Percentiles rank a stretch among this genome's conserved stretches.
Conservation (phyloP, 139 green algal genomes). For the Dunaliella primolecta region DNA sequence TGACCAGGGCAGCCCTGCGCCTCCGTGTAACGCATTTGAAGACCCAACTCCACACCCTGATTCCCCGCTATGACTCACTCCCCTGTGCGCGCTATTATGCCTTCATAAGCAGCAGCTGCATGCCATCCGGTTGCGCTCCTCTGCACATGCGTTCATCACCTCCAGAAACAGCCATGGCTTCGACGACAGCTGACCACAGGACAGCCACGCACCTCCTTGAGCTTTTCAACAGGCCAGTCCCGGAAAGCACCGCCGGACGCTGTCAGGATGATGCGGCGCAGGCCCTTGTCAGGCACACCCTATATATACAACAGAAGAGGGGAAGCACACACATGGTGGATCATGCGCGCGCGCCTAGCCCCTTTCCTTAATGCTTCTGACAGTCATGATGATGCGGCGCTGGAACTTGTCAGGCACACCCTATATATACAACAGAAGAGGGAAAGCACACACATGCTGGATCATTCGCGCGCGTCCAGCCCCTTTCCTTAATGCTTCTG, state of each 20-base stretch:
- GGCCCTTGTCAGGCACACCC: constrained; percentile 88
- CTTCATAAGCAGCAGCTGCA: too few relatives aligned
- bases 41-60: too few relatives aligned
- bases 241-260: constrained; percentile 97
- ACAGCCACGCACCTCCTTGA: constrained; percentile 75
- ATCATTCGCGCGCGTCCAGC: background rate
- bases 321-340: background rate
- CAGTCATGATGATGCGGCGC: constrained; percentile 94
- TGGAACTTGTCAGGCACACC: constrained; percentile 91
- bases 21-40: too few relatives aligned
- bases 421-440: constrained; percentile 27
- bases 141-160: too few relatives aligned
- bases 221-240: constrained; percentile 90
- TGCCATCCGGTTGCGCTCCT: too few relatives aligned
- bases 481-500: background rate
- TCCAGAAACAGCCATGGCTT: too few relatives aligned
- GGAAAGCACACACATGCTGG: background rate
- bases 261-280: constrained; percentile 97
- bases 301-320: constrained; percentile 22
- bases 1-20: too few relatives aligned
- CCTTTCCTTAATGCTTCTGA: background rate
- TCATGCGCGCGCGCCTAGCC: background rate
- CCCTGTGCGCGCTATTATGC: too few relatives aligned
- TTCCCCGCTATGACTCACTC: too few relatives aligned
- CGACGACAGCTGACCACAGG: too few relatives aligned